phyloP scores from a whole-genome alignment of 208 protist species.

The Leptomonas pyrrhocoris region DNA sequence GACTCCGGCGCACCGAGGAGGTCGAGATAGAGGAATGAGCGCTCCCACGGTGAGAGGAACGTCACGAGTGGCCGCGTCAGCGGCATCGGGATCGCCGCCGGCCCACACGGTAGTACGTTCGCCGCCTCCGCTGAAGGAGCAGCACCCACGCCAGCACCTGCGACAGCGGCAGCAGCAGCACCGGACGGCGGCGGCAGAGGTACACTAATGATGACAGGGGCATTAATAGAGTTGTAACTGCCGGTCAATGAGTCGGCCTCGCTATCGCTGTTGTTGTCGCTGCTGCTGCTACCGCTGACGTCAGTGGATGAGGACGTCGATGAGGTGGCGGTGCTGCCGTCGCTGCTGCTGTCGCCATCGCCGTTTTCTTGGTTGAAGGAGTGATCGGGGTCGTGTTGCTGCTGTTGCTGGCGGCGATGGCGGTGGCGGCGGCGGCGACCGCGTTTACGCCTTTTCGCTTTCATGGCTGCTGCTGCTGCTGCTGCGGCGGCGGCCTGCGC shows the following conservation, averaged over 20 bases:
- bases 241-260: conserved; percentile 5
- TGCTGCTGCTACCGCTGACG: conserved; percentile 2
- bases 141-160: neutral
- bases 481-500: conserved; percentile 9
- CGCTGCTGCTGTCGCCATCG: conserved; percentile 4
- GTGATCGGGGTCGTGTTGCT: conserved; percentile 1
- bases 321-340: conserved; percentile 3
- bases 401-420: no score
- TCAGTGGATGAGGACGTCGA: conserved; percentile 7
- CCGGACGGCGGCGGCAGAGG: neutral
- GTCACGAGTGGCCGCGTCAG: conserved; percentile 57
- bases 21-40: conserved; percentile 62
- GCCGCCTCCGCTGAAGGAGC: neutral
- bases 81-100: conserved; percentile 47
- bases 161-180: neutral
- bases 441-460: neutral
- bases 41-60: conserved; percentile 63
- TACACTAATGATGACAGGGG: neutral
- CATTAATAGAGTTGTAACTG: conserved; percentile 18
- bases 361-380: no score
- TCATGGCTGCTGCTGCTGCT: neutral
- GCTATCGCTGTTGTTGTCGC: conserved; percentile 7
- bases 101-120: conserved; percentile 9
- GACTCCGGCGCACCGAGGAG: conserved; percentile 50
- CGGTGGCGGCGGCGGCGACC: neutral